Base-by-base conservation (phyloP, 2,329 filamentous ascomycete species). In the Dothidotthia symphoricarpi region DNA sequence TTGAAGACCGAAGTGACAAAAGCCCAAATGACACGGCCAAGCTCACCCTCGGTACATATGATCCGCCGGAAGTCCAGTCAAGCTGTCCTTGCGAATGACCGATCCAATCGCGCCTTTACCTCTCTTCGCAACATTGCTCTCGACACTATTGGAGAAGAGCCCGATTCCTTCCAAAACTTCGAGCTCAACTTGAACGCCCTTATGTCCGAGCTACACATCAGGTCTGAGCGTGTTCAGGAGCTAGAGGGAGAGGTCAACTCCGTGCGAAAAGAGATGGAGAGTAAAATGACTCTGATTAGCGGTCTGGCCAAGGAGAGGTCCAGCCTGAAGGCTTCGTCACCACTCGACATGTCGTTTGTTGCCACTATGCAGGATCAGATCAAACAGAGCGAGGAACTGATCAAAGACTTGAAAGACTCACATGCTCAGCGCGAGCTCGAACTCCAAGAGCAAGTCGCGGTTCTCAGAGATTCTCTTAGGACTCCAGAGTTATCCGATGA, bases 211-310 rank as follows among this genome's bases (percentile, higher is more conserved):
- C 75, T 98, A 24, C 86, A 95, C 49, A 77, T 77, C 8, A 82
- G 90, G 28, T 90, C 90, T 26, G 90, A 97, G 64, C 83, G 90
- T 17, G 90, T 96, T 36, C 87, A 94, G 59, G 83, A 90, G 55
- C 75, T 98, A 11, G 93, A 98, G 66, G 82, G 82, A 5, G 91
- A 95, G 53, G 80, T 96, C 39, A 75, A 82, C 16, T 83, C 81
- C 3, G 81, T 89, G 15, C 93, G 88, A 73, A 95, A 89, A 72
- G 93, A 98, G 67, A 95, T 97, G 85, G 93, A 98, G 62, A 83
- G 80, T 47, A 98, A 98, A 78, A 89, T 91, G 75, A 87, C 88
- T 19, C 90, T 98, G 61, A 97, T 98, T 54, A 88, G 88, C 19
- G 93, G 93, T 6, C 75, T 98, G 47, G 95, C 93, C 3, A 84